A percentile compares a stretch with the other conserved stretches of the same genome.
These are phyloP conservation scores for Pyrrhoderma noxium DNA, from an alignment of 1,284 basidiomycete genomes.

Conservation along the genomic window DNA sequence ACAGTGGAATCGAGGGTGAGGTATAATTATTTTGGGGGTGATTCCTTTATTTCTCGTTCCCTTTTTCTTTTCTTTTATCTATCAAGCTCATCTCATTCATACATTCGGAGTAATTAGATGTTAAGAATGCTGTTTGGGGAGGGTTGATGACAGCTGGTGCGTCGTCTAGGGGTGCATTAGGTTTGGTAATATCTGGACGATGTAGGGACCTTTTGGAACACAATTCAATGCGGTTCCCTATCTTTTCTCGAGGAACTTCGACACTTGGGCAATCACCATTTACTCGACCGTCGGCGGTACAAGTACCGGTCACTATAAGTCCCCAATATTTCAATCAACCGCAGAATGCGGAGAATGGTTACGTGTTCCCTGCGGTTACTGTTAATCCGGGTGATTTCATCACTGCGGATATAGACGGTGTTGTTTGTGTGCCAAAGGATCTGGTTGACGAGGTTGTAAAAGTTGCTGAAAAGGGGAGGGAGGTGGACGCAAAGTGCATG, in stretches of 20 bases:
- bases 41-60: too few species aligned
- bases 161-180: constrained; percentile 55
- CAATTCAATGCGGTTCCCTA: constrained; percentile 57
- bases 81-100: neutral
- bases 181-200: constrained; percentile 77
- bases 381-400: constrained; percentile 80
- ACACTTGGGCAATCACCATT: constrained; percentile 86
- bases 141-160: constrained; percentile 88
- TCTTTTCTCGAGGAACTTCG: constrained; percentile 77
- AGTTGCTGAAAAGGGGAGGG: constrained; percentile 52
- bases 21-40: too few species aligned
- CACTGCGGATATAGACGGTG: constrained; percentile 84
- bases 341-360: too few species aligned
- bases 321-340: constrained; percentile 23
- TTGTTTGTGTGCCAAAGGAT: constrained; percentile 70
- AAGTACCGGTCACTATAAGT: constrained; percentile 65
- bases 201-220: constrained; percentile 82
- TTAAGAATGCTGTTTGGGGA: constrained; percentile 85
- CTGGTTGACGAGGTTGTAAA: constrained; percentile 54
- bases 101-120: constrained; percentile 37
- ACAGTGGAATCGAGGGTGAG: too few species aligned
- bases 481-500: constrained; percentile 71
- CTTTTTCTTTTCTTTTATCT: too few species aligned
- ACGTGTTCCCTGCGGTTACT: constrained; percentile 32
- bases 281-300: constrained; percentile 74